Base-by-base conservation (phyloP, 2,329 filamentous ascomycete species). In the Fusarium xylarioides region DNA sequence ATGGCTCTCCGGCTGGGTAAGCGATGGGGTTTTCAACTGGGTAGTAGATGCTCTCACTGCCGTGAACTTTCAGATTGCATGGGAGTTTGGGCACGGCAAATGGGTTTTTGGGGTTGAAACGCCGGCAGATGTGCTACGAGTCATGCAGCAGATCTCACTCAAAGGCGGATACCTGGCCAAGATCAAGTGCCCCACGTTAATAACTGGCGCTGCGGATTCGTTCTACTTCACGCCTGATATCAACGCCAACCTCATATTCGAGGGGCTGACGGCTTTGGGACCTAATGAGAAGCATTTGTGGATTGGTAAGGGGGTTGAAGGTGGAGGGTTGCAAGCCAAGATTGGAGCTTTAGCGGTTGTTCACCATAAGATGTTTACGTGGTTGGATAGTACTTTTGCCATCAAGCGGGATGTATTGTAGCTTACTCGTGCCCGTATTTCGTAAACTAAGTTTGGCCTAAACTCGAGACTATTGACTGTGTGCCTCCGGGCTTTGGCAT, bases 31-130 rank as follows among this genome's bases (percentile, higher is more conserved):
- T 26, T 74, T 81, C 42, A 75, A 81, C 70, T 61, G 21, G 30
- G n/a, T 79, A 5, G 71, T 80, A 11, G 62, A 56, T 12, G 37
- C 69, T 4, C 49, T 75, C 2, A 65, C 60, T 11, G 32, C 57
- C 0, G 35, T 77, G 21, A 75, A 76, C 7, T 81, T 81, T 55
- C 80, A 81, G 54, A 44, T 77, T 18, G 73, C 71, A 10, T 81
- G 79, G 80, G 78, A 81, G 38, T 77, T 81, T 35, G 71, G 65
- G 6, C 71, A 77, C 30, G 62, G 70, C 2, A 71, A 74, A 28
- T 71, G 71, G 44, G 74, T 74, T n/a, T 75, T 75, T 26, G 79
- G 79, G 5, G 76, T 76, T 14, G 69, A 73, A 21, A 76, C 68
- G 14, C 74, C 75, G 5, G 66, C 79, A 8, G 71, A 77, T 10